Percentiles rank a stretch among this genome's conserved stretches.
Conservation (phyloP, 2,329 filamentous ascomycete genomes). For the Monilinia laxa region DNA sequence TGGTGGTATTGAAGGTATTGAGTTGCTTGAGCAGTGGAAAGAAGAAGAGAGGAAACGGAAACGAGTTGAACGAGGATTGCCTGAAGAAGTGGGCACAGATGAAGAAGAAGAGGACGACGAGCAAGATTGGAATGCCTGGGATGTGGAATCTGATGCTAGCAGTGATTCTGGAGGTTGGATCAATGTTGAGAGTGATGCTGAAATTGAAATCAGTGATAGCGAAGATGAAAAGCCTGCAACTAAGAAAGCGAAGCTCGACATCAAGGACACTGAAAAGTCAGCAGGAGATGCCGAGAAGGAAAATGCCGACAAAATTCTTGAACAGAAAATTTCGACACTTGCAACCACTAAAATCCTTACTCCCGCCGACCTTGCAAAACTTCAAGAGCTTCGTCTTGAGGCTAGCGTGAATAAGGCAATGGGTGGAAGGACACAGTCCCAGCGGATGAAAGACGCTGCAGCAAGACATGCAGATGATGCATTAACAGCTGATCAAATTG, state of each 20-base stretch:
- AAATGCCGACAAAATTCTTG: conserved; percentile 41
- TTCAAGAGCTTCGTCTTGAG: conserved; percentile 79
- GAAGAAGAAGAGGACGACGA: conserved; percentile 52
- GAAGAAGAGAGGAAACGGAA: conserved; percentile 80
- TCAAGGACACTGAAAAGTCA: conserved; percentile 39
- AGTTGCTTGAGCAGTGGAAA: conserved; percentile 90
- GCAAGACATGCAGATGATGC: conserved; percentile 79
- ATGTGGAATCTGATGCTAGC: conserved; percentile 50
- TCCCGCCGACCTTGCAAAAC: conserved; percentile 91
- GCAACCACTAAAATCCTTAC: conserved; percentile 95
- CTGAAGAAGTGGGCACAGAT: conserved; percentile 59
- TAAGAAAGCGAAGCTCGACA: conserved; percentile 61
- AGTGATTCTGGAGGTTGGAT: conserved; percentile 88
- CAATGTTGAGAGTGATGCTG: conserved; percentile 78
- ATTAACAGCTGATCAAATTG: conserved; percentile 87
- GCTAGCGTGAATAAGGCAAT: conserved; percentile 67
- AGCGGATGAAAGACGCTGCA: conserved; percentile 43
- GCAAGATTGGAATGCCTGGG: conserved; percentile 38
- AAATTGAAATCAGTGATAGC: conserved; percentile 71
- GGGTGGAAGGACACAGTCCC: conserved; percentile 47
- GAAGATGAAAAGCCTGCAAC: conserved; percentile 70
- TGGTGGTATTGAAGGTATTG: conserved; percentile 87
- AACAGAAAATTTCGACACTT: conserved; percentile 63
- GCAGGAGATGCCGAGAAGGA: conserved; percentile 47
- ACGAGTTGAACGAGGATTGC: conserved; percentile 65